These are phyloP conservation scores for Talinum fruticosum DNA, from an alignment of 148 eudicot genomes.

Conservation along the genomic window DNA sequence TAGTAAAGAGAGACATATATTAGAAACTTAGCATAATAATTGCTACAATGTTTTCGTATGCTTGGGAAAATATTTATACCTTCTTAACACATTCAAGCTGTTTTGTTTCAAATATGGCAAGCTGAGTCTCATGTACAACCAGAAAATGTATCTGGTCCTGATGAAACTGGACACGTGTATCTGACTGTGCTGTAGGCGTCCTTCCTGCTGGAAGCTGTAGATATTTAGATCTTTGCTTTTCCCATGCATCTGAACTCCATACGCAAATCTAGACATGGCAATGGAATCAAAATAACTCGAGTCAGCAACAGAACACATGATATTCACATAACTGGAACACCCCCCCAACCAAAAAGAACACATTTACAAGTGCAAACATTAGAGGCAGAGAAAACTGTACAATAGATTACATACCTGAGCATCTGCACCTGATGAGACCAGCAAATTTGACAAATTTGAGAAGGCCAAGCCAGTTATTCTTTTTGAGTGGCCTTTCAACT, in stretches of 20 bases:
- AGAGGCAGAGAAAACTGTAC: neutral
- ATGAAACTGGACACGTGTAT: constrained; percentile 83
- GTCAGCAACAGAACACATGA: neutral
- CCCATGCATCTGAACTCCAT: constrained; percentile 86
- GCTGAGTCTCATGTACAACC: constrained; percentile 87
- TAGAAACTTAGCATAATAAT: constrained; percentile 18
- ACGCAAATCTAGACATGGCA: constrained; percentile 54
- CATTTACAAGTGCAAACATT: neutral
- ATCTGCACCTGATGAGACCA: constrained; percentile 93
- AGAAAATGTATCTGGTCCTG: constrained; percentile 84
- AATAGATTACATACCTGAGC: constrained; percentile 53
- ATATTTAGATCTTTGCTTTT: constrained; percentile 59
- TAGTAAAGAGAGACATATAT: constrained; percentile 22
- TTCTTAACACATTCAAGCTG: constrained; percentile 75
- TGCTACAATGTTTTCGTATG: neutral
- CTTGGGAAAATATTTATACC: constrained; percentile 33
- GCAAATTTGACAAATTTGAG: constrained; percentile 64
- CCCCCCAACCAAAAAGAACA: neutral
- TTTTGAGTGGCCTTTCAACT: constrained; percentile 83
- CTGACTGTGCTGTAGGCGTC: constrained; percentile 56
- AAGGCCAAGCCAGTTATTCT: constrained; percentile 88
- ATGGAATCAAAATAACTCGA: neutral
- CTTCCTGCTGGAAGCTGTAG: constrained; percentile 74
- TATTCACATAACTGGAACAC: neutral
- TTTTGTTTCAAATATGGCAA: constrained; percentile 80